Conservation (phyloP, 2,329 filamentous ascomycete genomes). For the Albifimbria verrucaria region DNA sequence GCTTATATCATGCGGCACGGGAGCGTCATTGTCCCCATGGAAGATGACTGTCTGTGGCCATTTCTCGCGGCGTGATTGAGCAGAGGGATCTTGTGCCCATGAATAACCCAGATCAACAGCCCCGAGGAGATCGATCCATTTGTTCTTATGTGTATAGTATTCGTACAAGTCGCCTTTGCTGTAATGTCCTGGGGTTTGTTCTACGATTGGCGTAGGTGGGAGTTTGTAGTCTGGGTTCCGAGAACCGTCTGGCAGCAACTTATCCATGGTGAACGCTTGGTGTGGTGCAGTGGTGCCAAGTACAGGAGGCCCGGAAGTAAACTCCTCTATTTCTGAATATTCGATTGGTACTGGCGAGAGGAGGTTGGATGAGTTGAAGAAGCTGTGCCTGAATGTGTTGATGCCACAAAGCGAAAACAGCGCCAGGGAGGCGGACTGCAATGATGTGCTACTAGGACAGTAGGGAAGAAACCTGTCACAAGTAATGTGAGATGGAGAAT, state of each 20-base stretch:
- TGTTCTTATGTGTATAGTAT: constrained; percentile 29
- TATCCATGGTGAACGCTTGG: constrained; percentile 21
- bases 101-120: constrained; percentile 27
- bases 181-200: neutral
- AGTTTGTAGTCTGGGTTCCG: constrained; percentile 19
- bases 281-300: constrained; percentile 17
- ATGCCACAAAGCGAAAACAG: constrained; percentile 32
- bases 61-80: constrained; percentile 7
- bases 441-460: constrained; percentile 24
- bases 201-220: neutral
- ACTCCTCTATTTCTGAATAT: constrained; percentile 17
- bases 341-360: constrained; percentile 22
- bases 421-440: constrained; percentile 24
- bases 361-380: constrained; percentile 31
- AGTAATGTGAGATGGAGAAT: neutral
- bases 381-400: constrained; percentile 30
- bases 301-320: constrained; percentile 18
- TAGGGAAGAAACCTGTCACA: constrained; percentile 27
- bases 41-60: constrained; percentile 33
- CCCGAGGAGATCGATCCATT: constrained; percentile 22
- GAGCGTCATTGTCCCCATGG: constrained; percentile 25
- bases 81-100: constrained; percentile 17
- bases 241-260: constrained; percentile 21
- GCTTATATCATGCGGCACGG: constrained; percentile 25
- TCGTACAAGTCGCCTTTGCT: constrained; percentile 25